Conservation (phyloP, 106 monocot species). For the Apostasia ramifera region DNA sequence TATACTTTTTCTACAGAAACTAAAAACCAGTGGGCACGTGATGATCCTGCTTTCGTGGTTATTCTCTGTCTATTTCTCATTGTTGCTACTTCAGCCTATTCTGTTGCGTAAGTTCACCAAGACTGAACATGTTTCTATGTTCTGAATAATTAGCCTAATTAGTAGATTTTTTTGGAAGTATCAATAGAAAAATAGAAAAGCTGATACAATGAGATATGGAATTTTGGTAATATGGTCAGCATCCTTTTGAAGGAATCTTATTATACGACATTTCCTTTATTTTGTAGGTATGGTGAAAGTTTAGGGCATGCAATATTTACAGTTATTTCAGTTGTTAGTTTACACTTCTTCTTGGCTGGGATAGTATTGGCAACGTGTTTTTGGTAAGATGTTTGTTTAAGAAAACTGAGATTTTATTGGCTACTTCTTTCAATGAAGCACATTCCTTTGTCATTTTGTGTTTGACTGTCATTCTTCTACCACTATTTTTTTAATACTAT, state of each 20-base stretch:
- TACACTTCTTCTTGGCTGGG: slow-evolving; percentile 75
- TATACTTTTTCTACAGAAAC: slow-evolving; percentile 55
- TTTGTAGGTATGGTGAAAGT: slow-evolving; percentile 55
- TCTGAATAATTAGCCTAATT: background rate
- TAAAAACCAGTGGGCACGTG: slow-evolving; percentile 98
- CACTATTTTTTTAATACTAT: background rate
- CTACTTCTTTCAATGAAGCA: no score
- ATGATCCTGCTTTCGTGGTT: slow-evolving; percentile 97
- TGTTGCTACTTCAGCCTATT: slow-evolving; percentile 85
- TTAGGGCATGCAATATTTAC: slow-evolving; percentile 48
- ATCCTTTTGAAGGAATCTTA: no score
- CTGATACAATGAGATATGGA: no score
- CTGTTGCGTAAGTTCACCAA: slow-evolving; percentile 79
- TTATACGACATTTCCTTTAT: background rate
- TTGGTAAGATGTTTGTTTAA: slow-evolving; percentile 38
- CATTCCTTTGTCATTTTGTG: no score
- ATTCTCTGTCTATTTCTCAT: slow-evolving; percentile 74
- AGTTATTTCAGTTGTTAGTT: slow-evolving; percentile 51
- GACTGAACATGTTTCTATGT: background rate
- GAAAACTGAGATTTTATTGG: no score
- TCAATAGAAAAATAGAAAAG: no score
- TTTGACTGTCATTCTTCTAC: background rate
- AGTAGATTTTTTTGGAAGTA: no score
- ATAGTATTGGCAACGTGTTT: slow-evolving; percentile 53
- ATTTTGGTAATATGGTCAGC: no score